Base-by-base conservation (phyloP, 371 early-diverging fungal genomes). In the Mortierella sp. region DNA sequence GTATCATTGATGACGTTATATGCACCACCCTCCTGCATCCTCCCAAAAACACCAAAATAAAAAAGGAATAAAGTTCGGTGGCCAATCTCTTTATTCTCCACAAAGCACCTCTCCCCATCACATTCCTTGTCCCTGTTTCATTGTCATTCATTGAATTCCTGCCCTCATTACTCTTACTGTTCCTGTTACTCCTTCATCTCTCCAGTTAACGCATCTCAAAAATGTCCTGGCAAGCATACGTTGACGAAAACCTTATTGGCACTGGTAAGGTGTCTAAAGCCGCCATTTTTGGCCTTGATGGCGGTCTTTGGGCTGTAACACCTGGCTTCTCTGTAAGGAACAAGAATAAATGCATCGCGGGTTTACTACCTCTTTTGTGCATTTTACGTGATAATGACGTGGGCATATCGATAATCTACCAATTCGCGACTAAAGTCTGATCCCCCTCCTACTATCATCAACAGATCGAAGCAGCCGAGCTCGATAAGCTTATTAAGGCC, bases 201-300 rank as follows among this genome's bases (percentile, higher is more conserved):
- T 43, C 43, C 43, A 43, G 13, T 10, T 13, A 10, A 43, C 43
- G 13, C 43, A 61, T 38, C 33, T 3, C 73, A 45, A 9, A 45
- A 45, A 92, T 91, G 95, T 91, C 92, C 77, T 95, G 95, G 95
- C 93, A 95, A 88, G 77, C 88, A 70, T 96, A 96, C 87, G 95
- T 96, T 71, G 96, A 96, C 85, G 78, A 43, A 77, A 93, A 93
- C 88, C 91, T 97, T 60, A 72, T 95, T 69, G 95, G 92, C 60
- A 94, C 94, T 65, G 90, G 91, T 41, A 89, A 91, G 70, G 89
- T 97, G 57, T 40, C 76, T 70, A 80, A 89, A 69, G 94, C 91
- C 47, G 94, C 92, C 82, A 96, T 97, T 83, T 88, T 87, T 81
- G 97, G 97, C 69, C 90, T 86, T 64, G 91, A 93, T 69, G 94